Base-by-base conservation (phyloP, 495 filamentous ascomycete genomes). In the Elaphomyces granulatus region DNA sequence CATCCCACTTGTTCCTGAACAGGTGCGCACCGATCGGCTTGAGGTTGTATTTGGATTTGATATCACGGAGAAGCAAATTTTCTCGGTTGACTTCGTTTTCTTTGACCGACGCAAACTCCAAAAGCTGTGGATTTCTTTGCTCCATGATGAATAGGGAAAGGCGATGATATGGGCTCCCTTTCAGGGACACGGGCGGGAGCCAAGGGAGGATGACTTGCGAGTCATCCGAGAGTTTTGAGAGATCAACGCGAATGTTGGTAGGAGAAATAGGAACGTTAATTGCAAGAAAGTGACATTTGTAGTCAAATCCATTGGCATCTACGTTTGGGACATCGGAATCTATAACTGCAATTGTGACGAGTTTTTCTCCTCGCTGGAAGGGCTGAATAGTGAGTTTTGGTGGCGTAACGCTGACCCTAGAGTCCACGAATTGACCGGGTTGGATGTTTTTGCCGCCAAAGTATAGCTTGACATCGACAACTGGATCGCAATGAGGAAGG, bases 1-100 rank as follows among this genome's bases (percentile, higher is more conserved):
- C 81, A 55, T 99, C 90, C 85, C 87, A 99, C 44, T 78, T 58
- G 46, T 72, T 79, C 44, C 90, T 77, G 75, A 94, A 99, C 50
- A 99, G 61, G 54, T 72, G 77, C 23, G 82, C 78, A 38, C 90
- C 90, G 28, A 94, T 78, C 4, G 87, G 69, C 41, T 70, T 70
- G 32, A 94, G 63, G 26, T 60, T 55, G 52, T 80, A 72, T 46
- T 75, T 77, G 50, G 76, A 68, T 46, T 76, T 71, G 51, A 93
- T 80, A 32, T 69, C 68, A 47, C 84, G 74, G 43, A 92, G 58
- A 44, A 66, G 77, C 54, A 86, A 88, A 14, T 67, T 70, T 26
- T 87, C 75, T 30, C 85, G 57, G 37, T 61, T 53, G 10, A 52
- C 53, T 41, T 61, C 55, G 46, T 61, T 62, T 42, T 67, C 62